phyloP scores from a whole-genome alignment of 179 eudicot genomes.

The Patellifolia procumbens region DNA sequence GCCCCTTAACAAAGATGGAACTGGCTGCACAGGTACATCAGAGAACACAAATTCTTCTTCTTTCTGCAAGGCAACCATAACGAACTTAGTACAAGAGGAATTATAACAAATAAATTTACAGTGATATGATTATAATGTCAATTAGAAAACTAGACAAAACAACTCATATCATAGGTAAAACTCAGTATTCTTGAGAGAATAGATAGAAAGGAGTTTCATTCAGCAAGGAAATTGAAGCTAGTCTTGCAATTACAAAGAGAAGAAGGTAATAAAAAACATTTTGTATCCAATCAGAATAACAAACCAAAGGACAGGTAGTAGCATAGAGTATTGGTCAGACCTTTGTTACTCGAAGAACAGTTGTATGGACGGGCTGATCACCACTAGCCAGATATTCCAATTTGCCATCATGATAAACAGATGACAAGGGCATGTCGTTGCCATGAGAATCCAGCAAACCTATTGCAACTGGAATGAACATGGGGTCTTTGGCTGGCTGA shows the following conservation, averaged over 20 bases:
- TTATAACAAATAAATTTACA: background rate
- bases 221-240: background rate
- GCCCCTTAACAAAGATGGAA: too few species aligned
- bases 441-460: too few species aligned
- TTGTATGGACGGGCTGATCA: too few species aligned
- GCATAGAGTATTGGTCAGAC: constrained; percentile 33
- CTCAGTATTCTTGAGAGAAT: background rate
- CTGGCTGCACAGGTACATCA: too few species aligned
- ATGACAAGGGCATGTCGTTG: too few species aligned
- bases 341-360: too few species aligned
- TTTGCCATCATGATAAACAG: too few species aligned
- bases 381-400: too few species aligned
- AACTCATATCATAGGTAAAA: background rate
- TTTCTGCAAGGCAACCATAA: constrained; percentile 49
- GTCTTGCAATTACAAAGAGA: background rate
- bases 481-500: too few species aligned
- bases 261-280: background rate
- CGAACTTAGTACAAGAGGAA: background rate
- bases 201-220: background rate
- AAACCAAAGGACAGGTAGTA: background rate
- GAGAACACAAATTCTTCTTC: too few species aligned
- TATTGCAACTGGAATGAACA: too few species aligned
- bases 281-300: background rate
- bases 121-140: background rate
- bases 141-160: background rate